Base-by-base conservation (phyloP, 2,329 filamentous ascomycete species). In the Talaromyces rugulosus region DNA sequence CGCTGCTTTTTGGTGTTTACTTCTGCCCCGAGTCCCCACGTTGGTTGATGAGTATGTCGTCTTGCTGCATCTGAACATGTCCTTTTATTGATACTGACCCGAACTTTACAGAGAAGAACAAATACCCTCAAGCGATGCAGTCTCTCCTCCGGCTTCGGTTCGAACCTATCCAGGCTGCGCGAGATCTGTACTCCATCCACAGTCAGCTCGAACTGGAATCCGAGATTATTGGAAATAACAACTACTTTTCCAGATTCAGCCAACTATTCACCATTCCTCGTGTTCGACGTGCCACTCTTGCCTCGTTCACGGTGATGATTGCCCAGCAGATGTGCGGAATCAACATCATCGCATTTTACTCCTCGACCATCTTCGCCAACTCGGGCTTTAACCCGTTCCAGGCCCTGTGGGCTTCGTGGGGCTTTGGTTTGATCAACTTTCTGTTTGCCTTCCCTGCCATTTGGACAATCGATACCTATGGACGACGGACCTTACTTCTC, bases 231-330 rank as follows among this genome's bases (percentile, higher is more conserved):
- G 76, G 74, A 16, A 62, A 81, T 5, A 83, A 77, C 68, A 87
- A 82, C 73, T 88, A 89, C 68, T 36, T 86, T 56, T 83, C 79
- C 27, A 85, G 89, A 16, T 87, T 91, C 66, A 58, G 78, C 51
- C 76, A 81, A 63, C 72, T 85, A 0, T 81, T 82, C 64, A 81
- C 79, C 12, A 78, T 81, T 58, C 79, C 79, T 5, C 77, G 80
- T 18, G 74, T 81, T 60, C 76, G 80, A 44, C 78, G 80, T 47
- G 92, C 92, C 2, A 93, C 87, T 3, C 81, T 90, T 33, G 91
- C 91, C 5, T 89, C 90, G 0, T 90, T 87, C 66, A 86, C 87
- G 1, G 90, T 94, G 66, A 96, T 96, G 91, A 87, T 90, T 68
- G 87, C 86, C 0, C 88, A 90, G 73, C 87, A 90, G 73, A 87